Evolutionary conservation across 208 protist species (phyloP).

Genomic region (Tritrichomonas foetus): DNA sequence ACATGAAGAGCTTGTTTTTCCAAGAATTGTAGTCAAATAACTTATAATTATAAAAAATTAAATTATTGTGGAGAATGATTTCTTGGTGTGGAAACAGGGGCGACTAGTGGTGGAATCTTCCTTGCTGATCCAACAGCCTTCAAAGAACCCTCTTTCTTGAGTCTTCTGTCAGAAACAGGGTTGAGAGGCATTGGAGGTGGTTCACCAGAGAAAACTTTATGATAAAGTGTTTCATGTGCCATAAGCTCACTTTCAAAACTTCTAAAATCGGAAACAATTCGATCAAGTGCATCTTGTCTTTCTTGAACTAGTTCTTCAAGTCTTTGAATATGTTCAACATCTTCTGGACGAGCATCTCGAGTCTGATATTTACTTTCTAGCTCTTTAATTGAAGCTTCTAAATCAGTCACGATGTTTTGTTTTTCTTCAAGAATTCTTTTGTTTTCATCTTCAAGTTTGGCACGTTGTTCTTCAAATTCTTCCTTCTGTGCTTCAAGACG

Average conservation of each 20-base stretch:
- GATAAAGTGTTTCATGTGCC: not conserved
- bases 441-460: not conserved
- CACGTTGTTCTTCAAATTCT: not conserved
- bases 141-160: not conserved
- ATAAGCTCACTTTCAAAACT: not conserved
- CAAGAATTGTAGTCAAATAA: too few species aligned
- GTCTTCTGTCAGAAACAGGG: not conserved
- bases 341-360: not conserved
- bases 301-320: constrained; percentile 20
- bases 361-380: not conserved
- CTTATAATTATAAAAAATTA: not conserved
- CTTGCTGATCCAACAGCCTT: not conserved
- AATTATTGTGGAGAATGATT: not conserved
- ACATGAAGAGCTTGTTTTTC: too few species aligned
- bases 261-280: not conserved
- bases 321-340: constrained; percentile 19
- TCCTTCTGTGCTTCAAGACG: not conserved
- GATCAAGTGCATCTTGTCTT: not conserved
- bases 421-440: not conserved
- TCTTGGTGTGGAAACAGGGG: not conserved
- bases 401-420: not conserved
- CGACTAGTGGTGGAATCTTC: not conserved
- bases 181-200: not conserved
- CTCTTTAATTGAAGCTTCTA: not conserved
- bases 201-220: not conserved